Evolutionary conservation across 306 rosid genomes (phyloP).

Genomic region (Glycine tomentella): DNA sequence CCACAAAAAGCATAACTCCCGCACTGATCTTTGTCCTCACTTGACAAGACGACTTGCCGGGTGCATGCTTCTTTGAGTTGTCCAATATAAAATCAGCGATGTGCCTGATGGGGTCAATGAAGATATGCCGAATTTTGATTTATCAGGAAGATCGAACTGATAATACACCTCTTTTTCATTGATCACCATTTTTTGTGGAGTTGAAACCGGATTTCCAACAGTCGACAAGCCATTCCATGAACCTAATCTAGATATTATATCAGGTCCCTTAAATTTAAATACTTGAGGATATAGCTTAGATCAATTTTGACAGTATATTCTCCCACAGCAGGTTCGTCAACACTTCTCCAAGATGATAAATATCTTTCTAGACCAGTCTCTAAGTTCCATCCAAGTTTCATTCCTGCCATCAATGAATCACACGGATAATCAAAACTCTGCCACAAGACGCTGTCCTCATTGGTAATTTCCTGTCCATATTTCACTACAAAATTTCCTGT

Average conservation of each 20-base stretch:
- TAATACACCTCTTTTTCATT: neutral
- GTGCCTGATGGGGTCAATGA: neutral
- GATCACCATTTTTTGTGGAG: neutral
- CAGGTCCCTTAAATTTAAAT: neutral
- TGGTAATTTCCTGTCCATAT: neutral
- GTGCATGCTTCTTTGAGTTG: neutral
- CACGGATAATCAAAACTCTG: constrained; percentile 48
- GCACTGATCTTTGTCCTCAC: neutral
- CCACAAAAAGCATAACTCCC: constrained; percentile 32
- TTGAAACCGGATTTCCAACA: constrained; percentile 37
- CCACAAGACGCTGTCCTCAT: neutral
- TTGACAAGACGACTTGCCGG: neutral
- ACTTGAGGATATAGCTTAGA: constrained; percentile 47
- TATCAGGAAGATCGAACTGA: neutral
- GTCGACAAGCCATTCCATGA: constrained; percentile 48
- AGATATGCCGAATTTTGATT: neutral
- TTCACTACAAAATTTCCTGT: constrained; percentile 37
- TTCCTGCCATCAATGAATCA: constrained; percentile 41
- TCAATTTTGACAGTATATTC: constrained; percentile 21
- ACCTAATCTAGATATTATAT: constrained; percentile 6
- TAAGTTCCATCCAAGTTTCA: constrained; percentile 46
- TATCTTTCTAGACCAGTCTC: constrained; percentile 34
- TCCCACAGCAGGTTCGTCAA: constrained; percentile 42
- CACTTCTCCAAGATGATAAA: constrained; percentile 44
- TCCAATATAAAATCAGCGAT: neutral